Evolutionary conservation across 257 asterid species (phyloP).

Genomic region (Solanum lignicaule): DNA sequence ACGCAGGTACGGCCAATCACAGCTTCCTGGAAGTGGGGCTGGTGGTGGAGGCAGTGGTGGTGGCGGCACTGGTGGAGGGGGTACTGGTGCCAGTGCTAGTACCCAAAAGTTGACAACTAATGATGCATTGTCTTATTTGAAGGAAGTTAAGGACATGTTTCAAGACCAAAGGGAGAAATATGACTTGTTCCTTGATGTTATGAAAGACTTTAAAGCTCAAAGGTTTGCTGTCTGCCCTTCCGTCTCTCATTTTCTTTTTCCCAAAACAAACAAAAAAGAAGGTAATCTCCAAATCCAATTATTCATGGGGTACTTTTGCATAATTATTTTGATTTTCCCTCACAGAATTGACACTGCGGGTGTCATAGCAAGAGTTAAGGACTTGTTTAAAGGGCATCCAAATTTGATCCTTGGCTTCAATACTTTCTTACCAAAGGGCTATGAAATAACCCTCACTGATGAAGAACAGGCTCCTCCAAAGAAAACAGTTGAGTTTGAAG

Average conservation of each 20-base stretch:
- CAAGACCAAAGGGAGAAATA: constrained; percentile 55
- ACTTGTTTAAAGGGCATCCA: constrained; percentile 59
- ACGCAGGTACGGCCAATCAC: not conserved
- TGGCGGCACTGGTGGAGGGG: not conserved
- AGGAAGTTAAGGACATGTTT: constrained; percentile 57
- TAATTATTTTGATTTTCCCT: constrained; percentile 2
- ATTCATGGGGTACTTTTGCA: not conserved
- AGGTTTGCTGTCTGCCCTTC: constrained; percentile 22
- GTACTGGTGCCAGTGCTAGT: constrained; percentile 24
- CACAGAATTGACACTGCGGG: constrained; percentile 51
- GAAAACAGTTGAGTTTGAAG: constrained; percentile 64
- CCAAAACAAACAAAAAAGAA: not conserved
- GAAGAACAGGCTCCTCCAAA: constrained; percentile 55
- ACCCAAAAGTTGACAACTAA: constrained; percentile 47
- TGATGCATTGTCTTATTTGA: constrained; percentile 48
- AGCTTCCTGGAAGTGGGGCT: constrained; percentile 12
- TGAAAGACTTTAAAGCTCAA: constrained; percentile 64
- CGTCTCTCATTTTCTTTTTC: not conserved
- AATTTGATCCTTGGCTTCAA: constrained; percentile 61
- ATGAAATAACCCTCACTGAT: constrained; percentile 54
- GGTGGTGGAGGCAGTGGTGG: constrained; percentile 15
- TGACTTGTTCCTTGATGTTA: constrained; percentile 57
- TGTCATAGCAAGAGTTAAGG: constrained; percentile 55
- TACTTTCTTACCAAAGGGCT: constrained; percentile 72
- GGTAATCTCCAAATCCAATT: not conserved